A percentile compares a stretch with the other conserved stretches of the same genome.
Conservation (phyloP, 257 asterid genomes). For the Nicotiana knightiana region DNA sequence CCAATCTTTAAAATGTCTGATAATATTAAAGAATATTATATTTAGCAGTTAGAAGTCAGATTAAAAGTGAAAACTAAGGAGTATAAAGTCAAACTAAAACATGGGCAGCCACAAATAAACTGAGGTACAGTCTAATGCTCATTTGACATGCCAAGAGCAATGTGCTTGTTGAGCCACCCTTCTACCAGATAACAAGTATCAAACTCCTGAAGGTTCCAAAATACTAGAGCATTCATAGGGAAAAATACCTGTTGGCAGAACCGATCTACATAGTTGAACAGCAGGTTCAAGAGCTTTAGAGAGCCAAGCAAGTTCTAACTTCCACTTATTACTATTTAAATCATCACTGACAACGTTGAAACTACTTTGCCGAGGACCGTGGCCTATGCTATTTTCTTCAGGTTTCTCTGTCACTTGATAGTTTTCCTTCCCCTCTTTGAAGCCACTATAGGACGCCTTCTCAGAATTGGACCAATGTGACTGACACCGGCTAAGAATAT, state of each 20-base stretch:
- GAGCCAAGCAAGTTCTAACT: constrained; percentile 77
- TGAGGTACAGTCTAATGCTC: neutral
- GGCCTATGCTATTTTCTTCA: neutral
- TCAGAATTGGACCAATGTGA: constrained; percentile 35
- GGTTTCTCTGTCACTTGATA: constrained; percentile 16
- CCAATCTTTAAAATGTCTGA: neutral
- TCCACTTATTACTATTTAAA: constrained; percentile 45
- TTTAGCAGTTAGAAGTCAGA: neutral
- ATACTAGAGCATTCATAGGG: neutral
- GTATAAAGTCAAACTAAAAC: neutral
- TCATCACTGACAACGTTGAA: constrained; percentile 39
- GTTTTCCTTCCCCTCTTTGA: neutral
- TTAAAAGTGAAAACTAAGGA: neutral
- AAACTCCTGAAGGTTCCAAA: neutral
- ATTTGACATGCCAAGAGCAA: neutral
- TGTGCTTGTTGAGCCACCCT: neutral
- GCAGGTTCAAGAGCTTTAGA: constrained; percentile 88
- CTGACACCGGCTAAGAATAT: constrained; percentile 40
- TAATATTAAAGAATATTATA: no score
- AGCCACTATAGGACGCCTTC: no score
- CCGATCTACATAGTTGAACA: constrained; percentile 76
- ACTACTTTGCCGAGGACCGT: constrained; percentile 19
- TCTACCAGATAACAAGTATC: neutral
- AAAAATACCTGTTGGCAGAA: constrained; percentile 55
- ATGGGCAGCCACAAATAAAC: neutral